Conservation (phyloP, 2,329 filamentous ascomycete genomes). For the Ceratocystis cacaofunesta region DNA sequence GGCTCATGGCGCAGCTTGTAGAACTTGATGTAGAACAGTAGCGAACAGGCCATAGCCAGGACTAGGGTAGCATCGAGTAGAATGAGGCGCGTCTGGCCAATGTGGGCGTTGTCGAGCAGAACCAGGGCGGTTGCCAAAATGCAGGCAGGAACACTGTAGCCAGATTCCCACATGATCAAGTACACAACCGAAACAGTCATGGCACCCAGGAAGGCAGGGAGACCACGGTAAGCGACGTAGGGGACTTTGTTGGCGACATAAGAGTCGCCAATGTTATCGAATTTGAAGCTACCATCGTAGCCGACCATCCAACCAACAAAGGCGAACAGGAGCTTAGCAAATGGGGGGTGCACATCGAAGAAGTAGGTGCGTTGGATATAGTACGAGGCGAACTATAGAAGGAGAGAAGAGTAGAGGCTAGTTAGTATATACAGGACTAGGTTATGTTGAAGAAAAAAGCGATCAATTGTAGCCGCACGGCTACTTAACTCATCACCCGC, state of each 20-base stretch:
- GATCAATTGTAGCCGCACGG: not conserved
- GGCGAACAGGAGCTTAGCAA: constrained; percentile 94
- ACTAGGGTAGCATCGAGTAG: constrained; percentile 88
- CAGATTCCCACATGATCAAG: constrained; percentile 99
- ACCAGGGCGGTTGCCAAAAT: constrained; percentile 72
- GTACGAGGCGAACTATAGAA: constrained; percentile 51
- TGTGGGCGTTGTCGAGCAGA: constrained; percentile 93
- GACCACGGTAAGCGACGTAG: constrained; percentile 85
- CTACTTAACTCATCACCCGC: not conserved
- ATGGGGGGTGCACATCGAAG: constrained; percentile 97
- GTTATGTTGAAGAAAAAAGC: no score
- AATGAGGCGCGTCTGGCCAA: constrained; percentile 90
- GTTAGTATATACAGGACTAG: not conserved
- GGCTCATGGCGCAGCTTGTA: constrained; percentile 86
- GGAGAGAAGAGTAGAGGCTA: not conserved
- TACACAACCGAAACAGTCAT: constrained; percentile 89
- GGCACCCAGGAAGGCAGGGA: constrained; percentile 82
- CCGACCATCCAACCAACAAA: constrained; percentile 95
- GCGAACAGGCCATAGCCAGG: constrained; percentile 87
- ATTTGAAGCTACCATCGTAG: constrained; percentile 92
- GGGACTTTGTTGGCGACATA: constrained; percentile 96
- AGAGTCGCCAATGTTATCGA: constrained; percentile 98
- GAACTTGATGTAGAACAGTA: constrained; percentile 90
- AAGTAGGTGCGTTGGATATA: constrained; percentile 97
- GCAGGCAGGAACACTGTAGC: constrained; percentile 87